Conservation (phyloP, 257 asterid genomes). For the Agastache rugosa region DNA sequence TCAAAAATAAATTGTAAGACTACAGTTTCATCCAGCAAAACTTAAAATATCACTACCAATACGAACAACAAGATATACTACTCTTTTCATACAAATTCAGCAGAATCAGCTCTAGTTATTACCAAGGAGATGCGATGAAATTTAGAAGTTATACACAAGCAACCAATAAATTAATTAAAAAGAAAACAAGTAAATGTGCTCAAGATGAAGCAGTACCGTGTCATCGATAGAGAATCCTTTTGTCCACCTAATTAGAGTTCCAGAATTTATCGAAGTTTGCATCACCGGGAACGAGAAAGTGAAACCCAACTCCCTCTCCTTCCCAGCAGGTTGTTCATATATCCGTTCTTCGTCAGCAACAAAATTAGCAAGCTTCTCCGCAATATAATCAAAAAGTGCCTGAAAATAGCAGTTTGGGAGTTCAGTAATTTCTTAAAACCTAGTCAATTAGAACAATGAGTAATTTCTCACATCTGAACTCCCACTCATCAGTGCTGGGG, state of each 20-base stretch:
- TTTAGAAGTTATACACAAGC: too few relatives aligned
- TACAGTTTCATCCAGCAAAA: neutral
- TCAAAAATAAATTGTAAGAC: neutral
- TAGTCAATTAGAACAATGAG: neutral
- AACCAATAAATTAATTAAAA: neutral
- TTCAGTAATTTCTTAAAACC: slow-evolving; percentile 18
- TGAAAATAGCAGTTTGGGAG: slow-evolving; percentile 36
- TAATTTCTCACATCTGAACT: slow-evolving; percentile 55
- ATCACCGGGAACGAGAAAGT: slow-evolving; percentile 85
- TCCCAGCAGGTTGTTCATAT: slow-evolving; percentile 61
- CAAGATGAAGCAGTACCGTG: slow-evolving; percentile 46
- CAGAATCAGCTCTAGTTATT: neutral
- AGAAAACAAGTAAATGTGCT: slow-evolving; percentile 22
- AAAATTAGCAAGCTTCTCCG: slow-evolving; percentile 64
- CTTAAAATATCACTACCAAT: neutral
- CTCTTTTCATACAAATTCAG: neutral
- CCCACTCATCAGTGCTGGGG: slow-evolving; percentile 82
- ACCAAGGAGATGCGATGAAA: too few relatives aligned
- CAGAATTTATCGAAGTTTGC: slow-evolving; percentile 83
- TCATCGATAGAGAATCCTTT: slow-evolving; percentile 87
- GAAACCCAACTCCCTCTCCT: slow-evolving; percentile 76
- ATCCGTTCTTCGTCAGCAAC: slow-evolving; percentile 60
- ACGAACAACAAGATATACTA: neutral
- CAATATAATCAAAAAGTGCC: slow-evolving; percentile 77
- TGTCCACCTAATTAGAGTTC: slow-evolving; percentile 89